These are phyloP conservation scores for Hymenoscyphus occultus DNA, from an alignment of 2,329 filamentous ascomycete species.

Conservation along the genomic window DNA sequence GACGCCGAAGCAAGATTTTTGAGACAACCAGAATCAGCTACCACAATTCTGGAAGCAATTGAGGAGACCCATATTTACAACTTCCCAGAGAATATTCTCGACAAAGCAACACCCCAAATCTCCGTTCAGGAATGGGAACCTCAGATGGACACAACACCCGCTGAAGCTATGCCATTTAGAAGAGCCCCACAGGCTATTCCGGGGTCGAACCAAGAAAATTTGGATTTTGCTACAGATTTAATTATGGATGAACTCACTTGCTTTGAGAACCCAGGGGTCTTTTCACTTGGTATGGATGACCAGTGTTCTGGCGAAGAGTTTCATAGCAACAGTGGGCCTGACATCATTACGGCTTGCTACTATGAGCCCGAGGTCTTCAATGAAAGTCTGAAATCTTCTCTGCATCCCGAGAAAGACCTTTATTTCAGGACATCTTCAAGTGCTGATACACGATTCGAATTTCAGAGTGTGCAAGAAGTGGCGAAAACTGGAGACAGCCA, in stretches of 20 bases:
- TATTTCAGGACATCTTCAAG: no score
- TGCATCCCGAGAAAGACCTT: no score
- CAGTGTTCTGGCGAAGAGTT: not conserved
- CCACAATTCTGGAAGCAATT: not conserved
- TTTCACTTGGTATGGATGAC: not conserved
- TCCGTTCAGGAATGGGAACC: not conserved
- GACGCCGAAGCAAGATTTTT: not conserved
- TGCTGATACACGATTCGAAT: no score
- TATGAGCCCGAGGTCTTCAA: no score
- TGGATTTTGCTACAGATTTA: not conserved
- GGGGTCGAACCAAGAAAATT: not conserved
- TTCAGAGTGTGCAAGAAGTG: no score
- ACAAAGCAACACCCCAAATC: not conserved
- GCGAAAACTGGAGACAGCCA: no score
- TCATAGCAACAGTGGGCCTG: not conserved
- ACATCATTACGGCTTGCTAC: no score
- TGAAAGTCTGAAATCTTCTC: no score
- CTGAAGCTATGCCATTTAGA: not conserved
- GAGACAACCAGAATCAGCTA: not conserved
- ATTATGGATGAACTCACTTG: not conserved
- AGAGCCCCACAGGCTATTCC: not conserved
- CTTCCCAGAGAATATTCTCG: not conserved
- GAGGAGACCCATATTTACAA: not conserved
- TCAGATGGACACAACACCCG: not conserved
- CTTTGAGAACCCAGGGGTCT: not conserved